Base-by-base conservation (phyloP, 2,329 filamentous ascomycete species). In the Ophiognomonia clavigignenti-juglandacearum region DNA sequence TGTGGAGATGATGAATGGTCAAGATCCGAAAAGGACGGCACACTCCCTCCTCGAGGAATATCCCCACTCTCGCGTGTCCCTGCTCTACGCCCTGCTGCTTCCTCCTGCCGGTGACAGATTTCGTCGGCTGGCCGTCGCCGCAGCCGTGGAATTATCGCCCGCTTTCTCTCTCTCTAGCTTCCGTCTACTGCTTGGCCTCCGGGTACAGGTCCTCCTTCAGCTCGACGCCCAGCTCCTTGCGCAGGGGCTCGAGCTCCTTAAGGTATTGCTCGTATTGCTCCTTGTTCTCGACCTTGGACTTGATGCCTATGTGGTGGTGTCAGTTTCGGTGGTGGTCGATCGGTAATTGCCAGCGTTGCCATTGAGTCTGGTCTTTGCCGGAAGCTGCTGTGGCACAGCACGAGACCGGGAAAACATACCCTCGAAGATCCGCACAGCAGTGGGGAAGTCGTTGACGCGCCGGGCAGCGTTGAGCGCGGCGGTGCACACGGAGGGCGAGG, bases 271-370 rank as follows among this genome's bases (percentile, higher is more conserved):
- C 81, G 77, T 98, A 98, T 77, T 98, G 93, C 64, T 82, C 82
- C 73, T 89, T 86, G 83, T 95, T 98, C 82, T 98, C 93, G 60
- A 97, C 93, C 83, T 98, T 98, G 73, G 90, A 88, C 78, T 96
- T 96, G 81, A 98, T 86, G 65, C 92, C 91, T 96, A 55, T 55
- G 6, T 7, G 31, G 14, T n/a, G n/a, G 14, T 34, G n/a, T n/a
- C n/a, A n/a, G n/a, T n/a, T n/a, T n/a, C n/a, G n/a, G n/a, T n/a
- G n/a, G n/a, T n/a, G n/a, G n/a, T n/a, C n/a, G n/a, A n/a, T n/a
- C 11, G 4, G 29, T 13, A 11, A 31, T 10, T 11, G 10, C n/a
- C 10, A 31, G 29, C 10, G n/a, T 4, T 13, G 13, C 4, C 29
- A 13, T 10, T 5, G 10, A 6, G n/a, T 31, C 11, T 4, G 10